Conservation (phyloP, 306 rosid species). For the Fragaria vesca region DNA sequence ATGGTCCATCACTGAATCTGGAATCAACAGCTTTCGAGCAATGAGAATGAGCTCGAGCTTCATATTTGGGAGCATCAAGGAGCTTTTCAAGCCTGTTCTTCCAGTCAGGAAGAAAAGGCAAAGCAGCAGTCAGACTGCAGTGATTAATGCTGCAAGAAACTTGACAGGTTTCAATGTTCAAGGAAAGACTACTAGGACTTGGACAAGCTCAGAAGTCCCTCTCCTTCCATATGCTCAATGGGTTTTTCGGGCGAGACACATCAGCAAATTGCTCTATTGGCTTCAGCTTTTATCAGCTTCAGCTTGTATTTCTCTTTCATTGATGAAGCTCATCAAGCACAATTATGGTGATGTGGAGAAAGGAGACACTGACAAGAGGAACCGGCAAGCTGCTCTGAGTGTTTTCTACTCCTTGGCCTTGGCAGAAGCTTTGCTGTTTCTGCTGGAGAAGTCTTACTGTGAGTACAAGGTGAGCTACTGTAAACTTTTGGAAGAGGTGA, state of each 20-base stretch:
- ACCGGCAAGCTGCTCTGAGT: conserved; percentile 61
- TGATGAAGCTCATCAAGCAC: conserved; percentile 54
- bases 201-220: conserved; percentile 84
- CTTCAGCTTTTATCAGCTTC: conserved; percentile 87
- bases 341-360: conserved; percentile 71
- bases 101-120: conserved; percentile 26
- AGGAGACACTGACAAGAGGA: conserved; percentile 81
- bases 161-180: conserved; percentile 24
- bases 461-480: conserved; percentile 71
- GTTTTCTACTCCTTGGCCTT: conserved; percentile 83
- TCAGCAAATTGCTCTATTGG: conserved; percentile 89
- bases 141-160: conserved; percentile 12
- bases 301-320: conserved; percentile 76
- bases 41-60: conserved; percentile 49
- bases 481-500: conserved; percentile 68
- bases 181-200: conserved; percentile 60
- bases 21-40: conserved; percentile 58
- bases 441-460: conserved; percentile 79
- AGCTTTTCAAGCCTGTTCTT: conserved; percentile 43
- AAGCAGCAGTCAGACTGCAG: conserved; percentile 31
- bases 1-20: conserved; percentile 72
- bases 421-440: conserved; percentile 83
- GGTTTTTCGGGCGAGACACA: conserved; percentile 63
- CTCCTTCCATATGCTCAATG: conserved; percentile 66
- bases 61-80: conserved; percentile 36